Evolutionary conservation across 768 basidiomycete genomes (phyloP), one percentile per base, ranked within the genome.

Genomic region (Dentipellis fragilis): DNA sequence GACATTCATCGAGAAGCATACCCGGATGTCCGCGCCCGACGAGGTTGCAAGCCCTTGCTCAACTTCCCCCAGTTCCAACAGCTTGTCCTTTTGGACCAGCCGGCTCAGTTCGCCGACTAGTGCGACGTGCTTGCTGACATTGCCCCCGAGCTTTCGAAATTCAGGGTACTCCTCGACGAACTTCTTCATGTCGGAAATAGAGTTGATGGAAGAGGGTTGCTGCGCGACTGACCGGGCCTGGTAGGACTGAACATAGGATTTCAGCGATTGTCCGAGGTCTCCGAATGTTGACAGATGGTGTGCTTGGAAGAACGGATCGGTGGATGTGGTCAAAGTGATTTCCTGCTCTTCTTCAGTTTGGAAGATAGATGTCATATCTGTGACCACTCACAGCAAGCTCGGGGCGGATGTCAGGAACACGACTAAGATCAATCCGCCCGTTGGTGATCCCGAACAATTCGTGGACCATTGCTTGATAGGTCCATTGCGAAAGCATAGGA

Each of bases 391-490:
- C 94, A 65, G 84, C 80, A 54, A 98, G 75, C 68, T 99, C 96
- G 23, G 89, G 84, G 50, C 79, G 73, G 46, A 93, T 87, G 61
- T 91, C 93, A 12, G 92, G 92, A 37, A 94, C 91, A 58, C 81
- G 72, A 58, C 80, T 81, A 47, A 95, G 70, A 65, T 91, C 84
- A 3, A 98, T 93, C 56, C 96, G 80, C 17, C 95, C 95, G 65
- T 97, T 98, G 58, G 89, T 85, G 48, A 99, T 96, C 2, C 89
- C 87, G 7, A 98, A 71, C 12, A 96, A 75, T 67, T 98, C 96
- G 64, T 99, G 96, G 0, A 98, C 96, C 94, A 98, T 97, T 1
- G 95, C 96, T 68, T 98, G 95, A 71, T 98, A 98, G 22, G 96
- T 98, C 96, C 96, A 98, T 69, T 97, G 96, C 2, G 92, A 92